Conservation (phyloP, 208 protist species). For the Wallacemonas rigidus region DNA sequence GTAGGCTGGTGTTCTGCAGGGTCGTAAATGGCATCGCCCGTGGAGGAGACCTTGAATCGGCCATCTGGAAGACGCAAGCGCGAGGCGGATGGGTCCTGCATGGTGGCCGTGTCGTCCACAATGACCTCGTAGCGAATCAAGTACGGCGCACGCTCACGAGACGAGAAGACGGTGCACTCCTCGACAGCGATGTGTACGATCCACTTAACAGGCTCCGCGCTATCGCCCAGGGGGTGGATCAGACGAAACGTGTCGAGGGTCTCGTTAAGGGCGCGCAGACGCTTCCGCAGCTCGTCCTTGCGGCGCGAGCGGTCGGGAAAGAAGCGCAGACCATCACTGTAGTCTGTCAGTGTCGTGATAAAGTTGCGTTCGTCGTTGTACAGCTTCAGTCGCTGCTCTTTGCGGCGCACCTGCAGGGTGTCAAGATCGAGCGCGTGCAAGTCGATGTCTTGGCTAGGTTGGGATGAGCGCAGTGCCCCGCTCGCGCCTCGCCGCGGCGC, state of each 20-base stretch:
- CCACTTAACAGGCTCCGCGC: constrained; percentile 73
- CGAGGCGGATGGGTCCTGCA: constrained; percentile 72
- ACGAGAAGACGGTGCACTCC: constrained; percentile 90
- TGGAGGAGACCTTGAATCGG: constrained; percentile 48
- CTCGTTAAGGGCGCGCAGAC: constrained; percentile 65
- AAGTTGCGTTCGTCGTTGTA: constrained; percentile 86
- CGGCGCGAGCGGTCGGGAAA: constrained; percentile 66
- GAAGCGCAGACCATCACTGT: constrained; percentile 69
- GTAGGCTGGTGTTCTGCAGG: constrained; percentile 4
- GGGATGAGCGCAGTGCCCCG: background rate
- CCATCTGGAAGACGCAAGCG: constrained; percentile 66
- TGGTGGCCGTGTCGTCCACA: constrained; percentile 78
- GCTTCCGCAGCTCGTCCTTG: constrained; percentile 71
- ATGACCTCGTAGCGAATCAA: constrained; percentile 88
- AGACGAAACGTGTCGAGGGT: constrained; percentile 51
- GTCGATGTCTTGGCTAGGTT: constrained; percentile 7
- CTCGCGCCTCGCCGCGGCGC: background rate
- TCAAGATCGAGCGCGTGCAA: constrained; percentile 27
- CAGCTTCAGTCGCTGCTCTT: constrained; percentile 78
- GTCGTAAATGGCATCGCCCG: constrained; percentile 51
- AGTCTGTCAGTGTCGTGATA: constrained; percentile 68
- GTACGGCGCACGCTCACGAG: constrained; percentile 82
- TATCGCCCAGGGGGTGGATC: constrained; percentile 73
- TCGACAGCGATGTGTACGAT: constrained; percentile 87
- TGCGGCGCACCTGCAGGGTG: constrained; percentile 55